Base-by-base conservation (phyloP, 306 rosid genomes). In the Prunus dulcis region DNA sequence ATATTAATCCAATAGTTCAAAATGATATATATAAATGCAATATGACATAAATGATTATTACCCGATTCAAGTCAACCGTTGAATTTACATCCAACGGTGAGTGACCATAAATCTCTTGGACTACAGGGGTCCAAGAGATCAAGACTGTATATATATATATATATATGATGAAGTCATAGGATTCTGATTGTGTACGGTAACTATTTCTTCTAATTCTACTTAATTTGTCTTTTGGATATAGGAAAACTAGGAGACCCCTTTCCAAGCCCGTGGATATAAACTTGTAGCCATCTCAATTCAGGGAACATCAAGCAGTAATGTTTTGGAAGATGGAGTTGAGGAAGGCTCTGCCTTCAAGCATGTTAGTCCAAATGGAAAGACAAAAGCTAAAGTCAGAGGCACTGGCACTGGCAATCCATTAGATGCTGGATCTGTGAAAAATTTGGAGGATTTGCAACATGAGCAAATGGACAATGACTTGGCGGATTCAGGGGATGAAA, bases 191-290 rank as follows among this genome's bases (percentile, higher is more conserved):
- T 77, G 32, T 28, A 28, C 47, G 55, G 17, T 14, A 45, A 7
- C 23, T 57, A 7, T 30, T 11, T 67, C 32, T 28, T 28, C 4
- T 28, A 3, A 28, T 46, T 67, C 11, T 68, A 27, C 22, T 70
- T 58, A 32, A 45, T 53, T 14, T 41, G 51, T 65, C 70, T 83
- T 75, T 64, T 83, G 80, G 64, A 66, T 72, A 23, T 43, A 89
- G 94, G 83, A 88, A 80, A 84, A 76, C 75, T 65, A 74, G 74
- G 84, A 64, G 76, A 70, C 46, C 83, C 27, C 81, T 28, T 72
- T 62, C 75, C 41, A 80, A 87, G 73, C 76, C 84, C 62, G 74
- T 82, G 64, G 73, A 30, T 13, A 81, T 47, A 57, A 79, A 79
- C 80, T 86, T 6, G 64, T 72, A 78, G 69, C 84, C 72, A 79